Percentiles rank a stretch among this genome's conserved stretches.
phyloP scores from a whole-genome alignment of 805 yeast genomes.

The Zygosaccharomyces rouxii region DNA sequence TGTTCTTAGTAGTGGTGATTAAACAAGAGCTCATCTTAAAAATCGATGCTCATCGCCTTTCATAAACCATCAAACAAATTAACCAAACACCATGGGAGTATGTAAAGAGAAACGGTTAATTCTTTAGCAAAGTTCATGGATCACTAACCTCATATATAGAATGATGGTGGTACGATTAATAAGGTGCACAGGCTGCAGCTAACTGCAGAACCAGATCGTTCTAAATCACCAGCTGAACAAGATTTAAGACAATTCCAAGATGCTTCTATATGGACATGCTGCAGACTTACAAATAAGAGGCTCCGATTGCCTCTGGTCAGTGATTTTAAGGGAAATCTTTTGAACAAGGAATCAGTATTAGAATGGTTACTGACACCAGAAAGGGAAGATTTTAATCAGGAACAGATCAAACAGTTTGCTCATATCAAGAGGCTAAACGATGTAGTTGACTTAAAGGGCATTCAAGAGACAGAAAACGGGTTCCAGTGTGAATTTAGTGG shows the following conservation, averaged over 20 bases:
- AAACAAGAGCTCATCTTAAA: not conserved
- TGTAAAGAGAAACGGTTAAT: not conserved
- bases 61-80: not conserved
- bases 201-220: conserved; percentile 12
- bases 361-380: conserved; percentile 45
- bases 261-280: conserved; percentile 42
- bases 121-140: not conserved
- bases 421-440: conserved; percentile 43
- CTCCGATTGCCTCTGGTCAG: conserved; percentile 55
- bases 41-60: not conserved
- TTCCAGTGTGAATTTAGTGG: conserved; percentile 26
- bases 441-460: conserved; percentile 41
- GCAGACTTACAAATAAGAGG: conserved; percentile 42
- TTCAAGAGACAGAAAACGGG: conserved; percentile 13
- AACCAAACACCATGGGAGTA: conserved; percentile 10
- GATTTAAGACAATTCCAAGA: conserved; percentile 20
- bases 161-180: conserved; percentile 73
- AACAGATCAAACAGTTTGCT: conserved; percentile 25
- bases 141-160: conserved; percentile 29
- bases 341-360: conserved; percentile 58
- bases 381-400: conserved; percentile 25
- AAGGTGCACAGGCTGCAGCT: conserved; percentile 44
- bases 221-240: conserved; percentile 8
- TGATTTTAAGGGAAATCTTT: conserved; percentile 64
- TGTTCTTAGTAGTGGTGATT: not conserved